Evolutionary conservation across 2,329 filamentous ascomycete genomes (phyloP).

Genomic region (Zasmidium citrigriseum): DNA sequence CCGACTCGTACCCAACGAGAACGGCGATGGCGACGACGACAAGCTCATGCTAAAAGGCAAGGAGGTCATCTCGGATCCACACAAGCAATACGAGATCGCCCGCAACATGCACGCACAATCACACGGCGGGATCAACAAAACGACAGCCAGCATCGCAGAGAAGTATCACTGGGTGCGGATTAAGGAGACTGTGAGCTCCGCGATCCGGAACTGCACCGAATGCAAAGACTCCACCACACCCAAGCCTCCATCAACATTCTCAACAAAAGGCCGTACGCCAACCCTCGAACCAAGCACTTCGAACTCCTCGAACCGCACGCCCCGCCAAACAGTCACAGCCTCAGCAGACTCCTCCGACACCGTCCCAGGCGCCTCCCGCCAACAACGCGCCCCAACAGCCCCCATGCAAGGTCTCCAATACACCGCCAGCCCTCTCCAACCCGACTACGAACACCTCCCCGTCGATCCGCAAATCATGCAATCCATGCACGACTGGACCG

Average conservation of each 20-base stretch:
- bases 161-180: slow-evolving; percentile 97
- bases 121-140: slow-evolving; percentile 97
- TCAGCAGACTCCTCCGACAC: slow-evolving; percentile 15
- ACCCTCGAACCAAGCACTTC: slow-evolving; percentile 1
- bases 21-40: slow-evolving; percentile 58
- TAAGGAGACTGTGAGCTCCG: slow-evolving; percentile 93
- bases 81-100: slow-evolving; percentile 87
- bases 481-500: slow-evolving; percentile 8
- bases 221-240: slow-evolving; percentile 73
- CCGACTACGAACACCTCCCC: slow-evolving; percentile 54
- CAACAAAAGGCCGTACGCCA: neutral
- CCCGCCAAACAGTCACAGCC: slow-evolving; percentile 14
- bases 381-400: slow-evolving; percentile 18
- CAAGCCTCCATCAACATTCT: slow-evolving; percentile 12
- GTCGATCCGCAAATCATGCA: slow-evolving; percentile 63
- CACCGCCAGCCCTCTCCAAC: slow-evolving; percentile 14
- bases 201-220: slow-evolving; percentile 86
- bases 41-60: slow-evolving; percentile 97
- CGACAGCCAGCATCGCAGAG: slow-evolving; percentile 88
- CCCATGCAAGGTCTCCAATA: slow-evolving; percentile 39
- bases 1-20: slow-evolving; percentile 63
- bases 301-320: neutral
- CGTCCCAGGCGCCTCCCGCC: slow-evolving; percentile 9
- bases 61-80: slow-evolving; percentile 89
- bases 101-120: slow-evolving; percentile 70